Conservation (phyloP, 139 green algal species). For the Micractinium conductrix region DNA sequence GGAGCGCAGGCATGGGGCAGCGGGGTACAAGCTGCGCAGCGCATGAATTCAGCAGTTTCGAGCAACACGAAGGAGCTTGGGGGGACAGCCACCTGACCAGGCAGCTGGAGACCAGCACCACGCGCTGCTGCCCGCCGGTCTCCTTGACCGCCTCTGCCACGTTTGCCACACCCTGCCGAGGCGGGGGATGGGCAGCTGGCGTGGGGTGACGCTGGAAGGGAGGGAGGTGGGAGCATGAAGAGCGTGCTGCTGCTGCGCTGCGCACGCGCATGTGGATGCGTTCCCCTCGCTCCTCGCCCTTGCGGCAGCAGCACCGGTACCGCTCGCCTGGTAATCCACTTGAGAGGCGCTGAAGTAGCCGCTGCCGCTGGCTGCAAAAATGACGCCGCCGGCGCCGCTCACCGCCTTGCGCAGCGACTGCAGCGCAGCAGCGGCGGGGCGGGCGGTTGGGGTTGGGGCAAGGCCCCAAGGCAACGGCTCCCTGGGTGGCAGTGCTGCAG, state of each 20-base stretch:
- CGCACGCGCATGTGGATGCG: no score
- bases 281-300: not conserved
- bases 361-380: conserved; percentile 65
- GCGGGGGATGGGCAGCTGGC: not conserved
- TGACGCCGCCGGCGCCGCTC: conserved; percentile 31
- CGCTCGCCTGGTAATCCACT: conserved; percentile 62
- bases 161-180: conserved; percentile 61
- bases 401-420: conserved; percentile 15
- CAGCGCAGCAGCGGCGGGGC: not conserved
- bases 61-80: no score
- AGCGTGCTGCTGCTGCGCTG: not conserved
- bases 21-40: no score
- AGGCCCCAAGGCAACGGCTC: no score
- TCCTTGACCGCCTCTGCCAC: conserved; percentile 48
- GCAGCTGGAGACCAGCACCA: conserved; percentile 71
- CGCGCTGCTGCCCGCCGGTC: conserved; percentile 5
- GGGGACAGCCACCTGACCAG: conserved; percentile 59
- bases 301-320: not conserved
- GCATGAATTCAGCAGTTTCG: no score
- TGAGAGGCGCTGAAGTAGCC: conserved; percentile 54
- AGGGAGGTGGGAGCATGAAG: no score
- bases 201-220: no score
- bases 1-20: no score
- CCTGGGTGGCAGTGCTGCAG: not conserved
- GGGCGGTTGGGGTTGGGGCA: no score